Base-by-base conservation (phyloP, 2,329 filamentous ascomycete genomes). In the Fusarium buxicola region DNA sequence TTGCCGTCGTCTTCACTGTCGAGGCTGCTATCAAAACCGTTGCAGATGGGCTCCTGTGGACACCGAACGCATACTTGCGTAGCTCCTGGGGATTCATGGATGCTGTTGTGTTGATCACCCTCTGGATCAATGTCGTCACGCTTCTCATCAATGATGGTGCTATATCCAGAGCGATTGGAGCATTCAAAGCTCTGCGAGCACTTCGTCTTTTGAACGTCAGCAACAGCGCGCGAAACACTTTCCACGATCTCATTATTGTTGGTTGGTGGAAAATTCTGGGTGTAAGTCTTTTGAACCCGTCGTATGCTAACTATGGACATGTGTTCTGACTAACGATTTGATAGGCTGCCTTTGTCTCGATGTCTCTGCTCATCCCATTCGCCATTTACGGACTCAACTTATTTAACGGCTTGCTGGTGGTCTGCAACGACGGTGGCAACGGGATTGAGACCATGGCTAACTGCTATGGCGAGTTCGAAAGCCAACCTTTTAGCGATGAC, bases 41-140 rank as follows among this genome's bases (percentile, higher is more conserved):
- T 69, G 95, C 95, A 0, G 95, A 99, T 78, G 95, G 95, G 8
- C 91, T 97, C 69, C 91, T 97, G 74, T 98, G 92, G 87, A 97
- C 95, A 0, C 95, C 95, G 0, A 97, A 99, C 76, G 96, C 96
- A 3, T 99, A 97, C 74, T 92, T 97, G 74, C 89, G 95, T 69
- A 94, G 94, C 72, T 94, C 94, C 0, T 99, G 95, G 95, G 96
- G 95, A 7, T 89, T 97, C 60, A 97, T 99, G 65, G 95, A 99
- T 73, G 92, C 90, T 1, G 77, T 98, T 39, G 95, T 99, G 65
- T 82, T 99, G 48, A 81, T 97, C 53, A 98, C 95, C 0, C 85
- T 99, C 8, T 98, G 95, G 94, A 90, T 97, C 73, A 98, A 96
- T 71, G 92, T 99, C 45, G 81, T 89, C 41, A 95, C 94, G 1